phyloP scores from a whole-genome alignment of 2,329 filamentous ascomycete genomes.

The Scytalidium sp. region DNA sequence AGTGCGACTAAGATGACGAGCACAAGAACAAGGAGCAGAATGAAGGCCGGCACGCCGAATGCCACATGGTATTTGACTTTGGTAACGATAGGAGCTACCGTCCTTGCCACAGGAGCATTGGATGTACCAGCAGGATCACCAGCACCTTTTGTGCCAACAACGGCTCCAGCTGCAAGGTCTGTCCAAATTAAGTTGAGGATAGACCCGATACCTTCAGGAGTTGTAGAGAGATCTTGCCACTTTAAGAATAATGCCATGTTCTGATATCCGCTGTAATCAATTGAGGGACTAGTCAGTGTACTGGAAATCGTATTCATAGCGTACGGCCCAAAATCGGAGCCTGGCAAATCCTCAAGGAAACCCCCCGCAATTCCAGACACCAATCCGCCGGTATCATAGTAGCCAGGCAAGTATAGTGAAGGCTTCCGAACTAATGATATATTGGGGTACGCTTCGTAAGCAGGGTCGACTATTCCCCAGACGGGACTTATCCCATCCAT shows the following conservation, averaged over 20 bases:
- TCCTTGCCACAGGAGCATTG: constrained; percentile 15
- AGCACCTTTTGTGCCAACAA: constrained; percentile 35
- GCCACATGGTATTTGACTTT: constrained; percentile 29
- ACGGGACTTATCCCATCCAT: constrained; percentile 27
- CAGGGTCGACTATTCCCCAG: constrained; percentile 37
- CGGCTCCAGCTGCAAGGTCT: constrained; percentile 38
- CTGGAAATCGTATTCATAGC: constrained; percentile 21
- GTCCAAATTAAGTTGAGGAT: constrained; percentile 45
- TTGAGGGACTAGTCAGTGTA: neutral
- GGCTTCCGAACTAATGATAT: constrained; percentile 26
- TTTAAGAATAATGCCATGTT: constrained; percentile 38
- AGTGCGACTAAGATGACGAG: constrained; percentile 12
- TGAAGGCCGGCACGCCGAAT: constrained; percentile 32
- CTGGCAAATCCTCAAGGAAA: neutral
- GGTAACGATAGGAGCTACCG: constrained; percentile 24
- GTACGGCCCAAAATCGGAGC: constrained; percentile 1
- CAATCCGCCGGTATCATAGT: neutral
- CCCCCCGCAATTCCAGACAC: neutral
- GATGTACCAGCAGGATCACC: constrained; percentile 4
- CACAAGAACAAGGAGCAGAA: constrained; percentile 12
- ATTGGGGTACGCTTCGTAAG: constrained; percentile 27
- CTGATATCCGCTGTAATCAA: constrained; percentile 32
- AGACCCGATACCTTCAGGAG: constrained; percentile 21
- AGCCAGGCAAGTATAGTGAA: constrained; percentile 3
- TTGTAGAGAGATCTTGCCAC: constrained; percentile 35